Evolutionary conservation across 768 basidiomycete species (phyloP).

Genomic region (Daedalea quercina): DNA sequence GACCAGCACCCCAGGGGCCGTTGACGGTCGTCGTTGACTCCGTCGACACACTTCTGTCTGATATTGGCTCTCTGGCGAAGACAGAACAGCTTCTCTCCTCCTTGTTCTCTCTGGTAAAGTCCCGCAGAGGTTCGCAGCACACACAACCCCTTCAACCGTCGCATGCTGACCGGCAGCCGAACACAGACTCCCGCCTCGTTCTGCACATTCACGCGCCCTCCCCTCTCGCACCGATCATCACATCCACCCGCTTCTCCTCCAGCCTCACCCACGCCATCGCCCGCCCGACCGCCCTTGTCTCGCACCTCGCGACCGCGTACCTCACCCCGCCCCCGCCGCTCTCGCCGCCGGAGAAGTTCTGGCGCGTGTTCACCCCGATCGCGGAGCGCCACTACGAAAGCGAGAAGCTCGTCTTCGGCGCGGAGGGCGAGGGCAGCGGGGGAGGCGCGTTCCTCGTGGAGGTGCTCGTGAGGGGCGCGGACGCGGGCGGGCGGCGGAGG

Average conservation of each 20-base stretch:
- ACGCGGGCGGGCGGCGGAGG: slow-evolving; percentile 38
- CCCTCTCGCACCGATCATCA: slow-evolving; percentile 46
- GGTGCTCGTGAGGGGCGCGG: slow-evolving; percentile 41
- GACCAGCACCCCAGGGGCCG: slow-evolving; percentile 36
- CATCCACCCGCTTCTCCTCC: slow-evolving; percentile 57
- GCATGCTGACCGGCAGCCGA: background rate
- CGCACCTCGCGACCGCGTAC: slow-evolving; percentile 63
- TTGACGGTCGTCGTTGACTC: slow-evolving; percentile 68
- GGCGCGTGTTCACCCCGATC: slow-evolving; percentile 68
- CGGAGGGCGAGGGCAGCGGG: slow-evolving; percentile 39
- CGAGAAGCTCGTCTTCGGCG: slow-evolving; percentile 53
- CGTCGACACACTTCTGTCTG: slow-evolving; percentile 54
- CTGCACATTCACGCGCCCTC: slow-evolving; percentile 48
- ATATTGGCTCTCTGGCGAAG: slow-evolving; percentile 47
- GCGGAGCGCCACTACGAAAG: slow-evolving; percentile 55
- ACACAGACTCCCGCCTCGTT: slow-evolving; percentile 32
- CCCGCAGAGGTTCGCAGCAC: slow-evolving; percentile 40
- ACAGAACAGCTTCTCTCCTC: slow-evolving; percentile 46
- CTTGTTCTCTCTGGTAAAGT: slow-evolving; percentile 37
- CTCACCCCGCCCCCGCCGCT: slow-evolving; percentile 64
- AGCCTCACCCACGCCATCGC: slow-evolving; percentile 57
- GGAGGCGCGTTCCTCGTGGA: slow-evolving; percentile 59
- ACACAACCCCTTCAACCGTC: no score
- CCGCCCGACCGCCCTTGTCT: slow-evolving; percentile 65
- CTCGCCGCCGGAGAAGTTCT: slow-evolving; percentile 65